Percentiles rank a stretch among this genome's conserved stretches.
Conservation (phyloP, 305 asterid species). For the Plantago lanceolata region DNA sequence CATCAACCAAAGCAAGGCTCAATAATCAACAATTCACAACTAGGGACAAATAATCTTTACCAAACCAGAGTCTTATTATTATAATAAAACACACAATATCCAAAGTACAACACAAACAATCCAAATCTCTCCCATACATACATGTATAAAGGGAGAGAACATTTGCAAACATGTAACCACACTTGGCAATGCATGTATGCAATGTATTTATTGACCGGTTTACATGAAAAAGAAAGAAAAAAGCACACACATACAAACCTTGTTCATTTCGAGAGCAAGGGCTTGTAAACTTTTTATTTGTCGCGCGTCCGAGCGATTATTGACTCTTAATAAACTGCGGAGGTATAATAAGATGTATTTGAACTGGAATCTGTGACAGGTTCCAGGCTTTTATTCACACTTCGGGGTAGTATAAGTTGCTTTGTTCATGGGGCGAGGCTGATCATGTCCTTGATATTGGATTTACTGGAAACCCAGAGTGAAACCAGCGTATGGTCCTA, state of each 20-base stretch:
- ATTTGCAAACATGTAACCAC: too few species aligned
- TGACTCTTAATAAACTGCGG: conserved; percentile 52
- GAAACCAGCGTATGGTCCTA: conserved; percentile 34
- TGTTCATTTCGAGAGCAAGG: too few species aligned
- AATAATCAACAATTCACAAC: neutral
- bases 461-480: conserved; percentile 22
- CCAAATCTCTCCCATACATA: too few species aligned
- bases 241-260: too few species aligned
- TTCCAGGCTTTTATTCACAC: conserved; percentile 50
- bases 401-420: conserved; percentile 37
- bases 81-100: too few species aligned
- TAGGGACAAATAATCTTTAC: conserved; percentile 8
- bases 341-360: conserved; percentile 28
- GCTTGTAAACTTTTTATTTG: conserved; percentile 33
- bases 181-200: too few species aligned
- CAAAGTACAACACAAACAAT: too few species aligned
- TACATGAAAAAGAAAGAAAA: too few species aligned
- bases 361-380: conserved; percentile 35
- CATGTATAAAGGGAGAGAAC: too few species aligned
- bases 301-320: conserved; percentile 64
- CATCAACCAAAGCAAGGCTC: too few species aligned
- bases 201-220: too few species aligned
- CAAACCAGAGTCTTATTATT: neutral
- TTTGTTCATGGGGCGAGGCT: conserved; percentile 31
- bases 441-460: conserved; percentile 29